Conservation (phyloP, 148 eudicot species). For the Nyssa sinensis region DNA sequence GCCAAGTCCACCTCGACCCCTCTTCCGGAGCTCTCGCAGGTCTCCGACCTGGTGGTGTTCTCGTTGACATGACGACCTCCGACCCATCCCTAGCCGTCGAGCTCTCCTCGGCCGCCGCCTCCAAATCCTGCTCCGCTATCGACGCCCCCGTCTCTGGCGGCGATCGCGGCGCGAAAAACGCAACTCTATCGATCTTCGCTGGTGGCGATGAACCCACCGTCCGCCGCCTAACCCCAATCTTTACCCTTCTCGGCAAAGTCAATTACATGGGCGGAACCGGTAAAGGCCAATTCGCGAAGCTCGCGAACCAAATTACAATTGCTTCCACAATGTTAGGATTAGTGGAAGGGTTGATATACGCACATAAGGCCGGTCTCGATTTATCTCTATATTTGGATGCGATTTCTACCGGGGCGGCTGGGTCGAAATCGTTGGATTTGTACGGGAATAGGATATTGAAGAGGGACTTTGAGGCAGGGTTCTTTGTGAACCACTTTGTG, state of each 20-base stretch:
- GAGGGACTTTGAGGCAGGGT: conserved; percentile 80
- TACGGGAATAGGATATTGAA: conserved; percentile 71
- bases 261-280: conserved; percentile 95
- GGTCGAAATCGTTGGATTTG: conserved; percentile 77
- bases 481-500: conserved; percentile 84
- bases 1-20: conserved; percentile 63
- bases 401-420: conserved; percentile 82
- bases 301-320: conserved; percentile 78
- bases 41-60: conserved; percentile 47
- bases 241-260: conserved; percentile 53
- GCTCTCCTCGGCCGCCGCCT: conserved; percentile 42
- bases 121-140: conserved; percentile 42
- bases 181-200: conserved; percentile 69
- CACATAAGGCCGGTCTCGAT: conserved; percentile 63
- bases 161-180: conserved; percentile 69
- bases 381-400: conserved; percentile 47
- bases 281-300: conserved; percentile 73
- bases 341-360: conserved; percentile 74
- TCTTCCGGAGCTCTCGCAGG: conserved; percentile 50
- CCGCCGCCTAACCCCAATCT: conserved; percentile 36
- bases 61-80: conserved; percentile 97
- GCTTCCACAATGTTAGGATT: conserved; percentile 79
- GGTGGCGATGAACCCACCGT: conserved; percentile 63
- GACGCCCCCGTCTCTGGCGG: conserved; percentile 99
- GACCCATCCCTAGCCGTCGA: conserved; percentile 73